These are phyloP conservation scores for Porogramme epimiltina DNA, from an alignment of 1,284 basidiomycete genomes.

Conservation along the genomic window DNA sequence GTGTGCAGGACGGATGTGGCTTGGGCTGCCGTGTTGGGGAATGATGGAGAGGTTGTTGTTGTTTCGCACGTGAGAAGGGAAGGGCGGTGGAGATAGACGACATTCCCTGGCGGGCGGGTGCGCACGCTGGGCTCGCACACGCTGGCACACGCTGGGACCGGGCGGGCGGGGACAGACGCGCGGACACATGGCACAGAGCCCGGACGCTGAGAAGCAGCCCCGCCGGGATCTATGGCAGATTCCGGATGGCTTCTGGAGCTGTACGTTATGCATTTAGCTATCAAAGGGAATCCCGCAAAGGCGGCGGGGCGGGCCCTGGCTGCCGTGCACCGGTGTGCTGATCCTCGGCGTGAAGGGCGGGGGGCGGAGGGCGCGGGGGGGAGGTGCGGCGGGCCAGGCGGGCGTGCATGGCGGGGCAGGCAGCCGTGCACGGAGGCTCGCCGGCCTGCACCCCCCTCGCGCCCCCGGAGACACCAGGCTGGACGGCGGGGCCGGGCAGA, in stretches of 20 bases:
- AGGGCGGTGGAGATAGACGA: constrained; percentile 23
- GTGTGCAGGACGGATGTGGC: constrained; percentile 23
- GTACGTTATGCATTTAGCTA: constrained; percentile 27
- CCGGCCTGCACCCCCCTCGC: too few species aligned
- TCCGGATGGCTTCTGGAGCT: constrained; percentile 15
- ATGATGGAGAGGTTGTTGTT: constrained; percentile 12
- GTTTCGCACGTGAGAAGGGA: constrained; percentile 17
- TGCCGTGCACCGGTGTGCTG: constrained; percentile 17
- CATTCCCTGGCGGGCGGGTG: constrained; percentile 15
- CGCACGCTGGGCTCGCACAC: too few species aligned
- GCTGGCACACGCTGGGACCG: too few species aligned
- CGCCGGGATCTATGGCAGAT: constrained; percentile 19
- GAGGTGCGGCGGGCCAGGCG: too few species aligned
- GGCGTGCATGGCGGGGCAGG: background rate
- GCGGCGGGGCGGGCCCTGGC: constrained; percentile 10
- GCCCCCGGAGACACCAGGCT: too few species aligned
- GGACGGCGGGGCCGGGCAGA: background rate
- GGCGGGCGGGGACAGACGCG: too few species aligned
- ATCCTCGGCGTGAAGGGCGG: background rate
- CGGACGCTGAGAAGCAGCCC: constrained; percentile 12
- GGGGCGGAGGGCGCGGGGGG: background rate
- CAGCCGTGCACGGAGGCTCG: background rate
- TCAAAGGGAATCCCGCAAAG: constrained; percentile 21
- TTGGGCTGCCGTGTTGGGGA: constrained; percentile 9
- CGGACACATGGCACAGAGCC: constrained; percentile 2